Percentiles rank a stretch among this genome's conserved stretches.
Conservation (phyloP, 208 protist species). For the Vickermania spadyakhi region DNA sequence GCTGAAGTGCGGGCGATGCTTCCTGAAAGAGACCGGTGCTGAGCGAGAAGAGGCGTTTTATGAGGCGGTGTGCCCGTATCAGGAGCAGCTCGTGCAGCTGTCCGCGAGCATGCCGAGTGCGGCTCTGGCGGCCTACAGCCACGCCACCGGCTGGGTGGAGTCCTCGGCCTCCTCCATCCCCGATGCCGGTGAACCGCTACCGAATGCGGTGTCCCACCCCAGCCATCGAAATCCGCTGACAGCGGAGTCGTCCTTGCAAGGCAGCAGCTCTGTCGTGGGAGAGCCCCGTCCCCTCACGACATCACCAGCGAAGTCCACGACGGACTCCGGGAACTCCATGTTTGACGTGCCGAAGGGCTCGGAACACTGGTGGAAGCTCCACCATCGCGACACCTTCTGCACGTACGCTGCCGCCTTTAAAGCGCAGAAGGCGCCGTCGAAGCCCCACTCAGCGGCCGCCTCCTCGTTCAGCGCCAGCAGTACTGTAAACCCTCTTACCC, state of each 20-base stretch:
- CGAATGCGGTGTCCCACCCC: neutral
- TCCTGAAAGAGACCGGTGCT: constrained; percentile 72
- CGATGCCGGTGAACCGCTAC: neutral
- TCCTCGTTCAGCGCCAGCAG: too few relatives aligned
- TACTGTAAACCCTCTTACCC: too few relatives aligned
- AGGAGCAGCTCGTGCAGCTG: constrained; percentile 29
- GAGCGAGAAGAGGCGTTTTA: constrained; percentile 76
- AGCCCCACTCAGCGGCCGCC: too few relatives aligned
- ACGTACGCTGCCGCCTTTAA: neutral
- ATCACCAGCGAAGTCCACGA: too few relatives aligned
- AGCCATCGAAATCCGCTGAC: neutral
- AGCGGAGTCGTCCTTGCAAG: neutral
- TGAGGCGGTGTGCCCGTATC: constrained; percentile 43
- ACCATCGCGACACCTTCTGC: neutral
- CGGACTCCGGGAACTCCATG: too few relatives aligned
- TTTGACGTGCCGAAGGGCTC: neutral
- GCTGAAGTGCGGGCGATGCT: constrained; percentile 36
- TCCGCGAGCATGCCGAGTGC: neutral
- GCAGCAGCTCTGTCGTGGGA: too few relatives aligned
- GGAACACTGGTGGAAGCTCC: neutral
- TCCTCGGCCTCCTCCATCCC: neutral
- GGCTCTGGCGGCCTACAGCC: neutral
- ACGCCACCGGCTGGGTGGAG: neutral
- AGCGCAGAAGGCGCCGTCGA: too few relatives aligned
- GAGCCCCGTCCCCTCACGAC: too few relatives aligned